Evolutionary conservation across 2,329 filamentous ascomycete genomes (phyloP).

Genomic region (Talaromyces sp.): DNA sequence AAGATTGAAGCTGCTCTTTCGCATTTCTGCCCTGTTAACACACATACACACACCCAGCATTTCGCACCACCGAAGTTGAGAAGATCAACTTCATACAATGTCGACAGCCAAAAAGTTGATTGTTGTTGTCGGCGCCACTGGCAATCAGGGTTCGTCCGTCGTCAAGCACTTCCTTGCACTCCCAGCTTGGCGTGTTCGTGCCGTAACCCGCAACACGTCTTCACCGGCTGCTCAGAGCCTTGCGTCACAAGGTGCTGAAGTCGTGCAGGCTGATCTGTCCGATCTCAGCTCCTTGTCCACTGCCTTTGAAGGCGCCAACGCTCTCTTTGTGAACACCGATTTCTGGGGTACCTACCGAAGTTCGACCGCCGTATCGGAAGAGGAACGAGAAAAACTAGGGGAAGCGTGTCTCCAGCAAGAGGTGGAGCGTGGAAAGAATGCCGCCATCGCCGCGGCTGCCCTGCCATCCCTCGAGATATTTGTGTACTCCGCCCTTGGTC

Average conservation of each 20-base stretch:
- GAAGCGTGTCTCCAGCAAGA: neutral
- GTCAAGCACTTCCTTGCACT: conserved; percentile 16
- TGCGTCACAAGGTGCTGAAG: conserved; percentile 25
- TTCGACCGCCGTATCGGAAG: neutral
- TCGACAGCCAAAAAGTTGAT: conserved; percentile 27
- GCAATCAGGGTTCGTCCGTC: conserved; percentile 32
- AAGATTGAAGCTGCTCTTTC: neutral
- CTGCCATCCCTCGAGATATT: neutral
- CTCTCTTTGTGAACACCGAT: conserved; percentile 56
- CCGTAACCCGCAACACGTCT: conserved; percentile 30
- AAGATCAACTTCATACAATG: neutral
- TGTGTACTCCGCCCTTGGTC: conserved; percentile 20
- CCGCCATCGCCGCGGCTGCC: conserved; percentile 51
- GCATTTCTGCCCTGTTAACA: neutral
- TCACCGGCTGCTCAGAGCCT: conserved; percentile 24
- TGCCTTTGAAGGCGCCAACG: conserved; percentile 43
- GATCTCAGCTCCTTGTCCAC: conserved; percentile 26
- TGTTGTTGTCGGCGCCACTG: conserved; percentile 36
- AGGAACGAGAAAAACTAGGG: neutral
- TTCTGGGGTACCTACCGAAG: conserved; percentile 36
- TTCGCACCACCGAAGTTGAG: neutral
- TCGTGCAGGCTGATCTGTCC: conserved; percentile 30
- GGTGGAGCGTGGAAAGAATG: conserved; percentile 50
- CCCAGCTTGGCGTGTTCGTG: conserved; percentile 30
- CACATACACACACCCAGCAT: no score